Base-by-base conservation (phyloP, 2,329 filamentous ascomycete genomes). In the Chaetomiaceae sp. region DNA sequence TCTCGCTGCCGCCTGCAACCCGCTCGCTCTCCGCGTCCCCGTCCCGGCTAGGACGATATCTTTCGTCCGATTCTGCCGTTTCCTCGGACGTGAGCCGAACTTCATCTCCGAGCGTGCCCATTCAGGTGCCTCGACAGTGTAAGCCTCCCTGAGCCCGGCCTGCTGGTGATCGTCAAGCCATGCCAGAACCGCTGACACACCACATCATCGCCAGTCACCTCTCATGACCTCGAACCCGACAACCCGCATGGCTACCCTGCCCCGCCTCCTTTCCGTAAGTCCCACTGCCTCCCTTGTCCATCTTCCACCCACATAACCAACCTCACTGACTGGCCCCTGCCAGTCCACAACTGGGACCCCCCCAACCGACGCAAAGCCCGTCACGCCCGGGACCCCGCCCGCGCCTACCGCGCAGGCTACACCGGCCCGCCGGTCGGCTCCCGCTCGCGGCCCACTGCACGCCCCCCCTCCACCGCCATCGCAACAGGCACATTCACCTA, bases 341-440 rank as follows among this genome's bases (percentile, higher is more conserved):
- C 26, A 53, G 52, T 3, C 5, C 53, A 55, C 45, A 55, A 55
- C 39, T 55, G 53, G 53, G 40, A 48, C 14, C 33, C 26, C 2
- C 53, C 53, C 14, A 51, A 53, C 29, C 48, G 53, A 3, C 12
- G 42, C 36, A 4, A 9, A 12, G 51, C 48, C 10, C 4, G 7
- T 2, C 3, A 10, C 6, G 22, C 26, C 11, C 12, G 35, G 17
- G 36, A 52, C 32, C 42, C 52, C 0, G 12, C 18, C 9, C 14
- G 15, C 5, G 32, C 33, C 24, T 26, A 38, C 29, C 39, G 29
- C 18, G 42, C 48, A 24, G 46, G 43, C 15, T 17, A 36, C 33
- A 32, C 27, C 8, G 52, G 43, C 6, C 48, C 45, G 10, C 50
- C 52, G 1, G 19, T 49, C 12, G 50, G 52, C 12, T 55, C 50